A percentile compares a stretch with the other conserved stretches of the same genome.
These are phyloP conservation scores for Brassica nigra DNA, from an alignment of 345 rosid species.

Conservation along the genomic window DNA sequence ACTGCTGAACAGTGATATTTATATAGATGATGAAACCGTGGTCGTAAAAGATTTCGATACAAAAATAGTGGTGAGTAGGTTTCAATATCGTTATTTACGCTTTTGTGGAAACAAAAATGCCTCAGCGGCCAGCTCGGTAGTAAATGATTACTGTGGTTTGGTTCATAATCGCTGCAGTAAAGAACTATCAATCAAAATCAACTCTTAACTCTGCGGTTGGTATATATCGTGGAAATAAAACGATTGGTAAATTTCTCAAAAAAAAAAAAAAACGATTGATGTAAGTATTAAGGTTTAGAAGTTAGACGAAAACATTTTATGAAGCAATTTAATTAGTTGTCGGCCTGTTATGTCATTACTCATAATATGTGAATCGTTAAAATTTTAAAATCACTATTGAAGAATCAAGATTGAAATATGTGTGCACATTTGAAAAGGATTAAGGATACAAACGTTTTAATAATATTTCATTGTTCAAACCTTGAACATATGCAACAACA, in stretches of 20 bases:
- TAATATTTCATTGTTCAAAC: slow-evolving; percentile 18
- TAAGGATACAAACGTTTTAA: slow-evolving; percentile 3
- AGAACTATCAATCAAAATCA: not conserved
- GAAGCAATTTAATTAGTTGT: not conserved
- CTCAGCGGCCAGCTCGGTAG: no score
- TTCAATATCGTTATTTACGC: not conserved
- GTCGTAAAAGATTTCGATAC: not conserved
- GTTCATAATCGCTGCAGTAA: no score
- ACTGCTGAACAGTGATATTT: no score
- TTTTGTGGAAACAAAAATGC: not conserved
- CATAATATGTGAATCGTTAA: not conserved
- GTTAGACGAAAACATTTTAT: not conserved
- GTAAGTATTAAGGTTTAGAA: not conserved
- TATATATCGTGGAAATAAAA: not conserved
- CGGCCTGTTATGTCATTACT: slow-evolving; percentile 10
- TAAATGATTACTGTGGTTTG: no score
- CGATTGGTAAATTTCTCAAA: not conserved
- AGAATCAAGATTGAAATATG: not conserved
- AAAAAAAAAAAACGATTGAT: not conserved
- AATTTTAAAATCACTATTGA: not conserved
- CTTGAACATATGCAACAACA: slow-evolving; percentile 10
- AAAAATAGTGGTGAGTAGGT: not conserved
- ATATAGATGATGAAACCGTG: not conserved
- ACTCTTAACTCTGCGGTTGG: not conserved
- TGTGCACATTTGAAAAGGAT: slow-evolving; percentile 14